phyloP scores from a whole-genome alignment of 495 filamentous ascomycete genomes.

The Paragyromitra xinjiangensis region DNA sequence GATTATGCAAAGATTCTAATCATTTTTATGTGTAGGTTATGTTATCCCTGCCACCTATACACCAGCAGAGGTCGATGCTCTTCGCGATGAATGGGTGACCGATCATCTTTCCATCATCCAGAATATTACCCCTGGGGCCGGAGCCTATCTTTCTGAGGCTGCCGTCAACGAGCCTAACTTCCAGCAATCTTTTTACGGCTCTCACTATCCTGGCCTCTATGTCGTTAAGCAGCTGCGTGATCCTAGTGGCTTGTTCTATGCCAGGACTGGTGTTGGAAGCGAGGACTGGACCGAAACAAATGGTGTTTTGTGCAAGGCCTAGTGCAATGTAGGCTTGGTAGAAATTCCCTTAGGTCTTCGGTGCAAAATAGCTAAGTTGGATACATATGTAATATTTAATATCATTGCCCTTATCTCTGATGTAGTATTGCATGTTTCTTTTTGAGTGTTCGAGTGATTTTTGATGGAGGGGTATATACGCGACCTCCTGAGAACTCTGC shows the following conservation, averaged over 20 bases:
- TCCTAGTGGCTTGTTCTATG: conserved; percentile 68
- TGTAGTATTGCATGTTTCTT: neutral
- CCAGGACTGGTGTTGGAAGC: conserved; percentile 67
- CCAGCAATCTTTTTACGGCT: conserved; percentile 64
- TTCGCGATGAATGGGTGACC: conserved; percentile 31
- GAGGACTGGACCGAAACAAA: conserved; percentile 65
- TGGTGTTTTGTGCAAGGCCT: conserved; percentile 56
- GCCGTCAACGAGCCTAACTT: conserved; percentile 64
- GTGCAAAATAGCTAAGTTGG: neutral
- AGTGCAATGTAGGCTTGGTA: neutral
- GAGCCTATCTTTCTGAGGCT: conserved; percentile 60
- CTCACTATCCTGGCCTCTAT: conserved; percentile 62
- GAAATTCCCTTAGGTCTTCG: neutral
- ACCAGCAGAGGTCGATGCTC: conserved; percentile 18
- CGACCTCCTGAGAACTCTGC: neutral
- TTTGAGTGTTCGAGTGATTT: neutral
- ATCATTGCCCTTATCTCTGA: neutral
- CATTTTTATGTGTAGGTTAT: conserved; percentile 4
- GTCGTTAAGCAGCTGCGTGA: conserved; percentile 66
- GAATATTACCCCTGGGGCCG: conserved; percentile 39
- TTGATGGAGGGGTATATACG: neutral
- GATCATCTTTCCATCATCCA: conserved; percentile 36
- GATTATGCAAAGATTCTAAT: neutral
- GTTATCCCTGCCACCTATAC: conserved; percentile 3
- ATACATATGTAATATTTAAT: conserved; percentile 4